Evolutionary conservation across 805 yeast genomes (phyloP), one percentile per base, ranked within the genome.

Genomic region (Hemisphaericaspora nanyangensis): DNA sequence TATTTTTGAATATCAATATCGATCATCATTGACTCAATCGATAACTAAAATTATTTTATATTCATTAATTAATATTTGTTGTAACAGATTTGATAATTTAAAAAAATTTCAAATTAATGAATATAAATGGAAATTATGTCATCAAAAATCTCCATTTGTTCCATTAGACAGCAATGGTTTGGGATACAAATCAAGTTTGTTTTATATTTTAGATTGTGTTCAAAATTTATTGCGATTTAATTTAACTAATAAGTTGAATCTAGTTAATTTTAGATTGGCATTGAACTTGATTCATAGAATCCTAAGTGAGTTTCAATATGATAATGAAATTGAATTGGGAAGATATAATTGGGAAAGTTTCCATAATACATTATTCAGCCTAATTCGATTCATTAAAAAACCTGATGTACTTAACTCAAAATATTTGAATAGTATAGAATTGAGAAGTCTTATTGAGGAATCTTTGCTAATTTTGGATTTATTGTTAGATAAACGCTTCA

Each of bases 81-180:
- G 5, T 12, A 17, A 31, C 30, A 22, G 26, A 25, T 17, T 43
- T 5, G 45, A 47, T 8, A 35, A 43, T 7, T 29, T 49, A 3
- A 43, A 44, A 17, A 19, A 49, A 6, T 51, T 43, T 25, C 44
- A 51, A 17, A 55, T 61, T 5, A 58, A 69, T 36, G 73, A 68
- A 40, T 56, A 56, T 50, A 58, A 58, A 38, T 69, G 71, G 70
- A 69, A 68, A 45, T 47, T 68, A 30, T 64, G 70, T 26, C 75
- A 66, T 40, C 74, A 69, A 38, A 55, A 51, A 36, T 38, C 46
- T 11, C 72, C 74, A 1, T 37, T 61, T 8, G 46, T 69, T 3
- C 68, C 69, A 27, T 44, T 45, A 18, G 52, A 51, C 40, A 15
- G 41, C 1, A 54, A 49, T 2, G 46, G 55, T 6, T 49, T 47